Percentiles rank a stretch among this genome's conserved stretches.
phyloP scores from a whole-genome alignment of 2,329 filamentous ascomycete genomes.

The Dothideomycetes sp. region DNA sequence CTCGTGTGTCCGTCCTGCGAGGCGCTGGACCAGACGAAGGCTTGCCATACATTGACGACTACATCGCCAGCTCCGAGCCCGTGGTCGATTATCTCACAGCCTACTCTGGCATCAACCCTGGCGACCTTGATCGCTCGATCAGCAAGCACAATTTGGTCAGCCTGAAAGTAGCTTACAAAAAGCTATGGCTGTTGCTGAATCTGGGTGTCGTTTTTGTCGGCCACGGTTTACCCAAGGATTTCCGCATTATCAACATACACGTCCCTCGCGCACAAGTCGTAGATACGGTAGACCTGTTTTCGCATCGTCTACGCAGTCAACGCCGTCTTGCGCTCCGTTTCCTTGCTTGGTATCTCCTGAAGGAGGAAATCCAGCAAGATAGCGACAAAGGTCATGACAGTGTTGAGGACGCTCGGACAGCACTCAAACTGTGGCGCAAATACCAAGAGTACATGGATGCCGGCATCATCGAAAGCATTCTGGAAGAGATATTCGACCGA shows the following conservation, averaged over 20 bases:
- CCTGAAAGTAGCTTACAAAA: conserved; percentile 92
- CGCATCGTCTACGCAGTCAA: conserved; percentile 60
- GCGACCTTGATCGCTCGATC: conserved; percentile 71
- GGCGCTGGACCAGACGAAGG: conserved; percentile 71
- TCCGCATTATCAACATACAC: conserved; percentile 96
- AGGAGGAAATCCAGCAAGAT: conserved; percentile 86
- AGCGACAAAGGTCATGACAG: conserved; percentile 66
- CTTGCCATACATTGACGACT: conserved; percentile 90
- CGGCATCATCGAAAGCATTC: conserved; percentile 70
- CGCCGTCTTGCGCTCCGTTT: conserved; percentile 89
- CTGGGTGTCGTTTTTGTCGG: conserved; percentile 89
- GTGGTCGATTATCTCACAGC: conserved; percentile 93
- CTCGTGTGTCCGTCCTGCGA: conserved; percentile 83
- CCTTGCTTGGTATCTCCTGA: conserved; percentile 80
- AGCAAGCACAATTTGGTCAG: conserved; percentile 75
- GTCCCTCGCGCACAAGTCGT: conserved; percentile 84
- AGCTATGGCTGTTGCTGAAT: conserved; percentile 93
- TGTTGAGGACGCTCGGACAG: conserved; percentile 89
- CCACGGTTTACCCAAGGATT: conserved; percentile 88
- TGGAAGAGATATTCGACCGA: conserved; percentile 74
- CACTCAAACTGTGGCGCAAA: conserved; percentile 79
- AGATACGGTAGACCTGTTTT: conserved; percentile 89
- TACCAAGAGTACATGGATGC: conserved; percentile 83
- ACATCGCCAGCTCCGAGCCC: conserved; percentile 81
- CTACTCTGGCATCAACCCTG: conserved; percentile 81